Percentiles rank a stretch among this genome's conserved stretches.
Conservation (phyloP, 108 stramenopile species). For the Nitzschia inconspicua region DNA sequence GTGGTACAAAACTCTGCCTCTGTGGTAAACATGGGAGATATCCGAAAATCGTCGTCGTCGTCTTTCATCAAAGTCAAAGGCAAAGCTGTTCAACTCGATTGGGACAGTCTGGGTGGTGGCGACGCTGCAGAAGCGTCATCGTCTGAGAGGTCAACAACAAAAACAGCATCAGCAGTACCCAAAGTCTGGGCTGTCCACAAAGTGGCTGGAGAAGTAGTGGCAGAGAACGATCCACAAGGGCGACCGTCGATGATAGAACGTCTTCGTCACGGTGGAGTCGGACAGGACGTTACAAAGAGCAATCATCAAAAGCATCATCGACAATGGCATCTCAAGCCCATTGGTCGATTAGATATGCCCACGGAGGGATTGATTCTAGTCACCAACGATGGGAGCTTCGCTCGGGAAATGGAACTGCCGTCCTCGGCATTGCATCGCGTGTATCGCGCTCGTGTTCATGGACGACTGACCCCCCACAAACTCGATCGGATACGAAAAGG, state of each 20-base stretch:
- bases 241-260: slow-evolving; percentile 72
- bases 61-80: slow-evolving; percentile 54
- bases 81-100: slow-evolving; percentile 24
- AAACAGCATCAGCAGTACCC: background rate
- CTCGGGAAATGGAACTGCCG: slow-evolving; percentile 71
- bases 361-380: slow-evolving; percentile 79
- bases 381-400: slow-evolving; percentile 74
- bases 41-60: background rate
- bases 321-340: slow-evolving; percentile 60
- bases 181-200: slow-evolving; percentile 73
- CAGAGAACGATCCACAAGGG: slow-evolving; percentile 70
- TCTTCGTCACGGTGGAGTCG: slow-evolving; percentile 60
- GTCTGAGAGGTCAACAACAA: slow-evolving; percentile 9
- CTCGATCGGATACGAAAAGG: slow-evolving; percentile 52
- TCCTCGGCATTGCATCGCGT: slow-evolving; percentile 60
- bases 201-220: slow-evolving; percentile 63
- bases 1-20: slow-evolving; percentile 34
- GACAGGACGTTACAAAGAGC: slow-evolving; percentile 28
- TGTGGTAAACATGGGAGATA: slow-evolving; percentile 16
- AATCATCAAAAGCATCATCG: slow-evolving; percentile 3
- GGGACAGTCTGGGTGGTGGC: background rate
- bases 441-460: slow-evolving; percentile 75
- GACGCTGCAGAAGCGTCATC: background rate
- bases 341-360: slow-evolving; percentile 76
- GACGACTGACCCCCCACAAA: slow-evolving; percentile 49